Evolutionary conservation across 2,329 filamentous ascomycete genomes (phyloP), one percentile per base, ranked within the genome.

Genomic region (Magnaporthiopsis poae): DNA sequence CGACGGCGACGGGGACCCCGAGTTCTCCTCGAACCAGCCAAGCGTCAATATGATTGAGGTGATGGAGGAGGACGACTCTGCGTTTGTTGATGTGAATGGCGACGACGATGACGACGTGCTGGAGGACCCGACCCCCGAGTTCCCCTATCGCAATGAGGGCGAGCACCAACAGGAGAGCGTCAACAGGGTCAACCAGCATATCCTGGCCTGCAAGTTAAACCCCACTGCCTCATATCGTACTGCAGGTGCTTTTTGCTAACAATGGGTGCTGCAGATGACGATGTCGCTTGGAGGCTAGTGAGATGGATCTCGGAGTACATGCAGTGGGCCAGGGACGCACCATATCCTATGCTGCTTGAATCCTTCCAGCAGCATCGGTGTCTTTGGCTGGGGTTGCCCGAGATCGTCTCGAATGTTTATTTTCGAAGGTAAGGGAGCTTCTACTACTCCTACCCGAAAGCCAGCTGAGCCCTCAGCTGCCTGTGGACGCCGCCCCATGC

Each of bases 331-430:
- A 72, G 71, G 46, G 70, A 71, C 27, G 75, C 76, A 25, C 71
- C 77, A 3, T 71, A 74, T 31, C 72, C 75, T 13, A 70, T 71
- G 3, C 76, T 80, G 7, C 72, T 79, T n/a, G 75, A 80, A 33
- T 80, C 80, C 1, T 82, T 79, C 66, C 74, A 73, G 21, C 75
- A 76, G 39, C 76, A 86, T 67, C 76, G 73, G 46, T 71, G 76
- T 3, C 82, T 88, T 69, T 88, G 86, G 86, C 69, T 73, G 39
- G 68, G 73, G 2, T 77, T 88, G 33, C 84, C 86, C 0, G 80
- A 82, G 0, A 70, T 87, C 12, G 76, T 86, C 25, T 78, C 74
- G 72, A 72, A 18, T 33, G 64, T 46, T 25, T 46, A 61, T 46
- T 65, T 29, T 33, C 64, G 29, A 72, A 73, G 62, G 61, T 25